phyloP scores from a whole-genome alignment of 2,329 filamentous ascomycete species.

The Fusarium illudens region DNA sequence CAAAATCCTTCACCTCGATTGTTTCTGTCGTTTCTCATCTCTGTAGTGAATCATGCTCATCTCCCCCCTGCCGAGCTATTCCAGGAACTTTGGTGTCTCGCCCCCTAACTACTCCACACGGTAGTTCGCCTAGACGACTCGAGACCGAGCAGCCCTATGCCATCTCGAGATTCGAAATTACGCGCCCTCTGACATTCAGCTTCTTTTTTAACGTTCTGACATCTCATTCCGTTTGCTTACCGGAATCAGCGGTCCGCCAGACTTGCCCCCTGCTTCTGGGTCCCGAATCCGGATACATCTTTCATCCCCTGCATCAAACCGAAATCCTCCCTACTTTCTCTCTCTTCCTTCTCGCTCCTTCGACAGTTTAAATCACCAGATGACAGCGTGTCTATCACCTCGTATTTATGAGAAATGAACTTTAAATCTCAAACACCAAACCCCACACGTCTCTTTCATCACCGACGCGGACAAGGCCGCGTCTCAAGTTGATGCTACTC shows the following conservation, averaged over 20 bases:
- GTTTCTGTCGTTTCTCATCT: neutral
- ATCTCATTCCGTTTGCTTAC: neutral
- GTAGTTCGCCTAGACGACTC: neutral
- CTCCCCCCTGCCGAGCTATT: neutral
- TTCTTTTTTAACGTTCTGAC: conserved; percentile 1
- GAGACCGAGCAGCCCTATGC: neutral
- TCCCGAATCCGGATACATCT: neutral
- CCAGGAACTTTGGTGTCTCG: neutral
- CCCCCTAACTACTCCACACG: neutral
- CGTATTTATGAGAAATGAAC: neutral
- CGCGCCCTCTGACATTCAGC: neutral
- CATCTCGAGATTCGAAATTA: neutral
- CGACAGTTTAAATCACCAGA: neutral
- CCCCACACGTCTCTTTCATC: neutral
- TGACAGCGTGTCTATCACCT: neutral
- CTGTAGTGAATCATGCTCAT: neutral
- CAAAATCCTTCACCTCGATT: neutral
- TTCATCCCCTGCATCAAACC: neutral
- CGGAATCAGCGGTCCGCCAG: neutral
- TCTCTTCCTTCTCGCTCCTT: neutral
- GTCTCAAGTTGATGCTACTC: neutral
- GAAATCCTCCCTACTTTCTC: neutral
- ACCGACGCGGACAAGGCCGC: neutral
- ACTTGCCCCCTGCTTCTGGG: neutral
- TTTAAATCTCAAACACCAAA: neutral